These are phyloP conservation scores for Alopecurus myosuroides DNA, from an alignment of 176 grass and related monocot genomes.

Conservation along the genomic window DNA sequence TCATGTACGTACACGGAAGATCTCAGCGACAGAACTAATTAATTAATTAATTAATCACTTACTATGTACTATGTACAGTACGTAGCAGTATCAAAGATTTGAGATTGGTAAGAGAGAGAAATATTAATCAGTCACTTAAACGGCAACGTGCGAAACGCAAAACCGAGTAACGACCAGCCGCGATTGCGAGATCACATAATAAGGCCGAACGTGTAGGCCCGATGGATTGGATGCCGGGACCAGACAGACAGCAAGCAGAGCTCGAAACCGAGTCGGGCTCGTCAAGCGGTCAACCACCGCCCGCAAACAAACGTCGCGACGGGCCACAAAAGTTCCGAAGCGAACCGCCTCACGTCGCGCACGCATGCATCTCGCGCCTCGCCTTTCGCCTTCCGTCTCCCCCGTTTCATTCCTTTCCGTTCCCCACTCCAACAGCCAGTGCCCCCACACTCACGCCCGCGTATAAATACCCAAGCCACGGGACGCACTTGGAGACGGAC, in stretches of 20 bases:
- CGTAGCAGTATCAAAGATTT: too few species aligned
- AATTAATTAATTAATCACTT: too few species aligned
- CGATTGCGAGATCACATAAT: not conserved
- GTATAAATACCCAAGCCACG: not conserved
- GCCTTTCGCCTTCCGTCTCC: not conserved
- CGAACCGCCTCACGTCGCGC: not conserved
- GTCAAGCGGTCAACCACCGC: not conserved
- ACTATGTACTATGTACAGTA: too few species aligned
- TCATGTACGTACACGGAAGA: too few species aligned
- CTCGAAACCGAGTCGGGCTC: not conserved
- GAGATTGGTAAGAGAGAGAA: too few species aligned
- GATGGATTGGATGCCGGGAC: not conserved
- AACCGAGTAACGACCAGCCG: not conserved
- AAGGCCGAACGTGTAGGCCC: not conserved
- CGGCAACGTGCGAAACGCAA: not conserved
- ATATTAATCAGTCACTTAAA: too few species aligned
- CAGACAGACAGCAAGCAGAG: not conserved
- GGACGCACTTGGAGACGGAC: not conserved
- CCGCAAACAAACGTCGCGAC: not conserved
- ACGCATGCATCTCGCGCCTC: not conserved
- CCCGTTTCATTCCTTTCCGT: not conserved
- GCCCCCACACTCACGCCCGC: not conserved
- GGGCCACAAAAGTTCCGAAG: not conserved
- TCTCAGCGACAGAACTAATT: too few species aligned
- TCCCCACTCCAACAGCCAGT: not conserved